Conservation (phyloP, 1,284 basidiomycete species). For the Wallemia ichthyophaga region DNA sequence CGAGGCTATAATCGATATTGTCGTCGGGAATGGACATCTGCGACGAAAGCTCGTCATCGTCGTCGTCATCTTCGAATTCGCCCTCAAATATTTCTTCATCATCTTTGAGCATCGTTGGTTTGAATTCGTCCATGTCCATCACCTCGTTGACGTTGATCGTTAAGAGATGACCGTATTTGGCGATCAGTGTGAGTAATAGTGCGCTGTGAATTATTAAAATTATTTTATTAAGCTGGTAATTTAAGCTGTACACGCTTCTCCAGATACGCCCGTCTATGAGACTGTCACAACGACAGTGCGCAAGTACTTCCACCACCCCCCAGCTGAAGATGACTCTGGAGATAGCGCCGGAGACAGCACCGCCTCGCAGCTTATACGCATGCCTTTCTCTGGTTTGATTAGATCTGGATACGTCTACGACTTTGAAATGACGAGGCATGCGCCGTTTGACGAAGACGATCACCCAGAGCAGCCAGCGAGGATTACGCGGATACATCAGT, state of each 20-base stretch:
- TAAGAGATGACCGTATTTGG: background rate
- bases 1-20: background rate
- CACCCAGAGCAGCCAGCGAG: slow-evolving; percentile 70
- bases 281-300: background rate
- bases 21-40: background rate
- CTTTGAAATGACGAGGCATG: slow-evolving; percentile 56
- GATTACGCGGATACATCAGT: slow-evolving; percentile 8
- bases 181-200: background rate
- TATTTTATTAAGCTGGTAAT: background rate
- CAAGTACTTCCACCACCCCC: background rate
- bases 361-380: background rate
- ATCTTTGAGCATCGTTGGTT: slow-evolving; percentile 12
- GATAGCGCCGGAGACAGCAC: background rate
- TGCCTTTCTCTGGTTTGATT: background rate
- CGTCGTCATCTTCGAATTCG: slow-evolving; percentile 15
- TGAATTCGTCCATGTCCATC: background rate
- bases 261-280: background rate
- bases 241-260: no score
- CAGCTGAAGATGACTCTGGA: background rate
- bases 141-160: background rate
- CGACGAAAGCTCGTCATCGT: slow-evolving; percentile 11
- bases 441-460: slow-evolving; percentile 23
- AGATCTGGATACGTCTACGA: slow-evolving; percentile 56
- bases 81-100: slow-evolving; percentile 9
- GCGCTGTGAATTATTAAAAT: background rate